A percentile compares a stretch with the other conserved stretches of the same genome.
Conservation (phyloP, 2,329 filamentous ascomycete genomes). For the Scytalidium sp. region DNA sequence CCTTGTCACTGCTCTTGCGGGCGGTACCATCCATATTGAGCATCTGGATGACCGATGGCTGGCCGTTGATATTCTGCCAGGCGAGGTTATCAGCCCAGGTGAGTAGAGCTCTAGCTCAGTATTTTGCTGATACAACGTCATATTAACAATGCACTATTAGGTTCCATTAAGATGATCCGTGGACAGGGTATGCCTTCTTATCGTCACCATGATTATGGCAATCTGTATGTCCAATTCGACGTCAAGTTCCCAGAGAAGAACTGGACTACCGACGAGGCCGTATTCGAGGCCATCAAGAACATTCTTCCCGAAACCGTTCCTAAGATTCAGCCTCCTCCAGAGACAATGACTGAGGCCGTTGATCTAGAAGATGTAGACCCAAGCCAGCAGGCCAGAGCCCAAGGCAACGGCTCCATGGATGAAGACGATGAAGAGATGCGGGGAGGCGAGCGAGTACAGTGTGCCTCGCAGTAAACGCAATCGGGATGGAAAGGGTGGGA, state of each 20-base stretch:
- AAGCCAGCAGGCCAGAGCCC: constrained; percentile 63
- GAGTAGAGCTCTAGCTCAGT: constrained; percentile 34
- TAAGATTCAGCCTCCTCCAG: constrained; percentile 64
- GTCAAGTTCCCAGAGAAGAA: constrained; percentile 92
- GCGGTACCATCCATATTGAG: constrained; percentile 88
- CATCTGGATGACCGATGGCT: constrained; percentile 98
- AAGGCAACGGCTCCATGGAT: constrained; percentile 63
- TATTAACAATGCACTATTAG: constrained; percentile 43
- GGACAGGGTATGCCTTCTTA: constrained; percentile 97
- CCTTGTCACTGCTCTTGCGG: constrained; percentile 88
- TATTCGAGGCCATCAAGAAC: constrained; percentile 76
- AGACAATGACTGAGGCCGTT: constrained; percentile 90
- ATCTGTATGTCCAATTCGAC: constrained; percentile 95
- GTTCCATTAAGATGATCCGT: constrained; percentile 87
- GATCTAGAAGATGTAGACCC: constrained; percentile 82
- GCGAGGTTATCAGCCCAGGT: constrained; percentile 93
- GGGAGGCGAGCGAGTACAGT: constrained; percentile 76
- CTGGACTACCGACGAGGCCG: constrained; percentile 62
- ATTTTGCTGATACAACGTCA: constrained; percentile 15
- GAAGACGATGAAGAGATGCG: constrained; percentile 79
- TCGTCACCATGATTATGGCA: constrained; percentile 92
- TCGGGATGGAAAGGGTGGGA: neutral
- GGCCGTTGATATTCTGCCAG: constrained; percentile 86
- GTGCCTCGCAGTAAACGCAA: constrained; percentile 73
- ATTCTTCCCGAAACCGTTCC: constrained; percentile 72